A percentile compares a stretch with the other conserved stretches of the same genome.
These are phyloP conservation scores for Aspergillus ibericus DNA, from an alignment of 2,329 filamentous ascomycete species.

Conservation along the genomic window DNA sequence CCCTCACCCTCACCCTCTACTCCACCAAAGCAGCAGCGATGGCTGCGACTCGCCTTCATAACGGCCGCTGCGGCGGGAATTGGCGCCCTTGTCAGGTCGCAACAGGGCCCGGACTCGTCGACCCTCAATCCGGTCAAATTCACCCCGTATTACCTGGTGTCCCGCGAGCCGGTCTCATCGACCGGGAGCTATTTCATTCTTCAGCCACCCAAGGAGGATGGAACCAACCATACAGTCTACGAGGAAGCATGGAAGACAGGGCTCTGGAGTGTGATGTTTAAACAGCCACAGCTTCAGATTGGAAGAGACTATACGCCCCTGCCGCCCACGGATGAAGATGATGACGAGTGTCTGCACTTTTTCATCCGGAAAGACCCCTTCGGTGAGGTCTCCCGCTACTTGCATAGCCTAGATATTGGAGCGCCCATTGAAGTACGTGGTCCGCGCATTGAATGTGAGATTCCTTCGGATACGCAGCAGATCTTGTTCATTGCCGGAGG, in stretches of 20 bases:
- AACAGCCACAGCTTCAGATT: conserved; percentile 92
- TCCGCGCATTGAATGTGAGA: conserved; percentile 67
- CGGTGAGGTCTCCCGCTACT: conserved; percentile 83
- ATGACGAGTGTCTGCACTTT: conserved; percentile 60
- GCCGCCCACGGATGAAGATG: conserved; percentile 41
- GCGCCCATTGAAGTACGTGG: conserved; percentile 74
- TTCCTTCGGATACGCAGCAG: conserved; percentile 56
- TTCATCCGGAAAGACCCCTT: conserved; percentile 74
- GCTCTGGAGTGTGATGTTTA: conserved; percentile 87
- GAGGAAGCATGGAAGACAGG: conserved; percentile 59
- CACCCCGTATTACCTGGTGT: conserved; percentile 43
- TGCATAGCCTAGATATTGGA: conserved; percentile 64
- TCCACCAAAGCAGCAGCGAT: conserved; percentile 28
- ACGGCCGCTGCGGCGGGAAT: conserved; percentile 37
- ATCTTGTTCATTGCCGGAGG: conserved; percentile 88
- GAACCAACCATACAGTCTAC: conserved; percentile 40
- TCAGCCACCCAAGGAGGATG: conserved; percentile 34
- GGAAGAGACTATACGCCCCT: conserved; percentile 88
- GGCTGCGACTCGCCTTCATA: conserved; percentile 36
- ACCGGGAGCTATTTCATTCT: conserved; percentile 50
- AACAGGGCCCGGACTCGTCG: conserved; percentile 22
- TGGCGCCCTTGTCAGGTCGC: conserved; percentile 38
- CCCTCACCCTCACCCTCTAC: conserved; percentile 5
- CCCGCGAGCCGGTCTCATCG: conserved; percentile 47
- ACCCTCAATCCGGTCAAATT: conserved; percentile 41